Evolutionary conservation across 2,329 filamentous ascomycete species (phyloP).

Genomic region (Endocalyx cinctus): DNA sequence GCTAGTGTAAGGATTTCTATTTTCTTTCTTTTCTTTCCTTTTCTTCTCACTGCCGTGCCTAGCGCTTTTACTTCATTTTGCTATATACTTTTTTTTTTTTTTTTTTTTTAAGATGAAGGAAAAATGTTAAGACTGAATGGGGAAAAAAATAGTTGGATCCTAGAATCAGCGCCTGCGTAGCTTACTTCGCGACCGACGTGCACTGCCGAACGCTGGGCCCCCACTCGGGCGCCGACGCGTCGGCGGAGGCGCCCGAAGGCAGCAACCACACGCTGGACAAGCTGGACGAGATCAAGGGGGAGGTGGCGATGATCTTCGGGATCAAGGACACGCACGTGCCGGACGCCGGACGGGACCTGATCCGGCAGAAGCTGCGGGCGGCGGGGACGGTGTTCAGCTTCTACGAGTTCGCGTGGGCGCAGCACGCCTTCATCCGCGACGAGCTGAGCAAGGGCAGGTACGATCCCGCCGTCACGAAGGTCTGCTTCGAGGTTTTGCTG

Average conservation of each 20-base stretch:
- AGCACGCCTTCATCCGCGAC: constrained; percentile 92
- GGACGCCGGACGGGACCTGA: constrained; percentile 74
- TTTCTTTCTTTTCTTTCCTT: neutral
- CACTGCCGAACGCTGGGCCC: constrained; percentile 74
- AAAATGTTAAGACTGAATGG: no score
- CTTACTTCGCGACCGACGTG: constrained; percentile 91
- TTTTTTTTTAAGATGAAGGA: constrained; percentile 1
- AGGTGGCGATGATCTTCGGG: constrained; percentile 86
- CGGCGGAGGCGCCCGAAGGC: constrained; percentile 29
- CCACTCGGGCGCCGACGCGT: constrained; percentile 42
- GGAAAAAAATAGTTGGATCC: constrained; percentile 74
- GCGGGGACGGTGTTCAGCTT: constrained; percentile 71
- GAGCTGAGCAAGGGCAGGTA: constrained; percentile 92
- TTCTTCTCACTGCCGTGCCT: neutral
- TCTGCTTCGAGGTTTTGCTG: constrained; percentile 86
- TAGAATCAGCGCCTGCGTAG: constrained; percentile 70
- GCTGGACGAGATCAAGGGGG: constrained; percentile 65
- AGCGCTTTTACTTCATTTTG: no score
- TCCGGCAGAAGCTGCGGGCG: constrained; percentile 75
- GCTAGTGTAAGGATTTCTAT: constrained; percentile 40
- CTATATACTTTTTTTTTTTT: neutral
- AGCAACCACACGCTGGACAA: constrained; percentile 50
- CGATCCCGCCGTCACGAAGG: constrained; percentile 78
- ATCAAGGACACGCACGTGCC: constrained; percentile 89
- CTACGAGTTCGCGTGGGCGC: constrained; percentile 88